Evolutionary conservation across 495 filamentous ascomycete species (phyloP).

Genomic region (Hypoxylon intermedium): DNA sequence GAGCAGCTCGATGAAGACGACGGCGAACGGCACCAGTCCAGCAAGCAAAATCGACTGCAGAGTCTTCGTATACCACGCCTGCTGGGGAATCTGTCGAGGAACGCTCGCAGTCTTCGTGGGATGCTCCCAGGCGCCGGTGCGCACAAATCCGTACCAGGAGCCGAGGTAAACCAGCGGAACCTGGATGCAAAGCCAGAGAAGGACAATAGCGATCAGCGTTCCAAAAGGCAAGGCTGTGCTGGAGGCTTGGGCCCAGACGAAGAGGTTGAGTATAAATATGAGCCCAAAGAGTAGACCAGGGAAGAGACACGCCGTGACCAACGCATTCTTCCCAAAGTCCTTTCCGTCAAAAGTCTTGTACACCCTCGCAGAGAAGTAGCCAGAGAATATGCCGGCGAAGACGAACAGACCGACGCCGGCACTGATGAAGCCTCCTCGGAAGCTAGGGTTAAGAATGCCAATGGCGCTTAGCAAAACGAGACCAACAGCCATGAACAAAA

Average conservation of each 20-base stretch:
- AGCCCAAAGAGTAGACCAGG: slow-evolving; percentile 82
- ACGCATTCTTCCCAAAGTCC: slow-evolving; percentile 79
- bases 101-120: slow-evolving; percentile 82
- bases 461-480: slow-evolving; percentile 80
- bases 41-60: slow-evolving; percentile 71
- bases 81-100: slow-evolving; percentile 76
- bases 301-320: slow-evolving; percentile 84
- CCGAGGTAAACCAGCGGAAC: slow-evolving; percentile 88
- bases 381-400: slow-evolving; percentile 86
- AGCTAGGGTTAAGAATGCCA: slow-evolving; percentile 88
- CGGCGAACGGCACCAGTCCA: slow-evolving; percentile 87
- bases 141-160: slow-evolving; percentile 78
- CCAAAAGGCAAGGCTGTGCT: slow-evolving; percentile 90
- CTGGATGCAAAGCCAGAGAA: slow-evolving; percentile 89
- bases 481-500: slow-evolving; percentile 84
- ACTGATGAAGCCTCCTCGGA: slow-evolving; percentile 89
- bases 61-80: slow-evolving; percentile 79
- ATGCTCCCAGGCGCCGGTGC: slow-evolving; percentile 77
- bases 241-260: slow-evolving; percentile 93
- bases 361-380: slow-evolving; percentile 87
- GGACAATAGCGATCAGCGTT: slow-evolving; percentile 76
- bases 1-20: slow-evolving; percentile 91
- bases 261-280: slow-evolving; percentile 86
- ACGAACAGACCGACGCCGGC: slow-evolving; percentile 87
- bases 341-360: slow-evolving; percentile 87